Evolutionary conservation across 495 filamentous ascomycete genomes (phyloP), one percentile per base, ranked within the genome.

Genomic region (Penicillium tannophilum): DNA sequence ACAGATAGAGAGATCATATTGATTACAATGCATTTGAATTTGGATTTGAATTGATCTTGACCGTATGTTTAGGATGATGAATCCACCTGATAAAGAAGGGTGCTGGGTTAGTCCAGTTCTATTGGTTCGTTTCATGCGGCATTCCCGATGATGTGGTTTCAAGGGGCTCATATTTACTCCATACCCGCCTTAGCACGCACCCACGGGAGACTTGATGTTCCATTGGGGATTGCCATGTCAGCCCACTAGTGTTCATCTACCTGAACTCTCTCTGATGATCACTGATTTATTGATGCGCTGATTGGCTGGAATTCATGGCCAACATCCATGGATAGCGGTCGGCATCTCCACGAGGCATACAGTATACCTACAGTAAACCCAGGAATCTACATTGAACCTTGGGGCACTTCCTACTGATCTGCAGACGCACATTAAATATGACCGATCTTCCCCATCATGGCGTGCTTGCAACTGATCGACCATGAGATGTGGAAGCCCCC

Each of bases 261-360:
- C 47, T 50, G 20, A 26, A 16, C 45, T 9, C 4, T 16, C 4
- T 41, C 39, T 36, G 14, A n/a, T 41, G 17, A 14, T 16, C 14
- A 41, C 14, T 16, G 3, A n/a, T 16, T 17, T n/a, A 24, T 19
- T 26, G 9, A 24, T 28, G 7, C 45, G 7, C 33, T 43, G 31
- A 43, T 41, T 54, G 52, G 36, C 16, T 12, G 26, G 26, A 6
- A 36, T 20, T 16, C 30, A 53, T 10, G 17, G 30, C 35, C 35
- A 53, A 53, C 26, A 53, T n/a, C n/a, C n/a, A n/a, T n/a, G n/a
- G n/a, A n/a, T 42, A 33, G 51, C 51, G 51, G 51, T 53, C 51
- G 31, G 51, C 20, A 53, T 42, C 19, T 33, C 30, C 35, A 53
- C 35, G 35, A 41, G 51, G 11, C 20, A 9, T 24, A 45, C n/a